phyloP scores from a whole-genome alignment of 2,329 filamentous ascomycete species.

The Aspergillus sp. region DNA sequence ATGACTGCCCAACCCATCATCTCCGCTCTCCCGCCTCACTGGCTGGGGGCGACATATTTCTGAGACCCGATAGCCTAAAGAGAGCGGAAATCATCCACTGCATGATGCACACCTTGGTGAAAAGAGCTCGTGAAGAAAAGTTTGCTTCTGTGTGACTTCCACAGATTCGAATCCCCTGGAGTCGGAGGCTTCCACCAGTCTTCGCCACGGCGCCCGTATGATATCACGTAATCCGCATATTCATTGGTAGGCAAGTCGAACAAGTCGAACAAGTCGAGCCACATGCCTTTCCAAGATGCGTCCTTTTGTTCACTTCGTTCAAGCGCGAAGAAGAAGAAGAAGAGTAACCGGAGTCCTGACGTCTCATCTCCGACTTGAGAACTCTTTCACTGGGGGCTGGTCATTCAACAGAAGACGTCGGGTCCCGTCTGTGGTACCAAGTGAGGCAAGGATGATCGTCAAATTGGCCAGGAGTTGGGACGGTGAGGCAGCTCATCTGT shows the following conservation, averaged over 20 bases:
- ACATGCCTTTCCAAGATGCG: background rate
- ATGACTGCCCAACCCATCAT: slow-evolving; percentile 43
- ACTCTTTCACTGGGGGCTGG: background rate
- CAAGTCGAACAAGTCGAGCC: background rate
- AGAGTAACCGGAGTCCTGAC: background rate
- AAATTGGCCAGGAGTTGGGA: background rate
- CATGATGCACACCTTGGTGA: background rate
- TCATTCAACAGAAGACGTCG: background rate
- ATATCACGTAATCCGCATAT: slow-evolving; percentile 10
- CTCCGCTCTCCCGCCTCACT: slow-evolving; percentile 10
- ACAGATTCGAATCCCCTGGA: background rate
- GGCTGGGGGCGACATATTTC: background rate
- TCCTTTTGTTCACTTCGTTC: background rate
- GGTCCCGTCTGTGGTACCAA: slow-evolving; percentile 5
- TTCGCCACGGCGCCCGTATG: background rate
- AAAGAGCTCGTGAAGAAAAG: background rate
- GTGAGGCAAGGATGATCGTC: slow-evolving; percentile 13
- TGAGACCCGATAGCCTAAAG: background rate
- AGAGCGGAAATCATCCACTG: background rate
- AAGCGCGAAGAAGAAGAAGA: slow-evolving; percentile 3
- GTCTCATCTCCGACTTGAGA: background rate
- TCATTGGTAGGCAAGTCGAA: background rate
- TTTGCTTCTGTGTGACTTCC: background rate
- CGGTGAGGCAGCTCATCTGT: background rate
- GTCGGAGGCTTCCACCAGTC: background rate